Evolutionary conservation across 495 filamentous ascomycete genomes (phyloP).

Genomic region (Ramalina intermedia): DNA sequence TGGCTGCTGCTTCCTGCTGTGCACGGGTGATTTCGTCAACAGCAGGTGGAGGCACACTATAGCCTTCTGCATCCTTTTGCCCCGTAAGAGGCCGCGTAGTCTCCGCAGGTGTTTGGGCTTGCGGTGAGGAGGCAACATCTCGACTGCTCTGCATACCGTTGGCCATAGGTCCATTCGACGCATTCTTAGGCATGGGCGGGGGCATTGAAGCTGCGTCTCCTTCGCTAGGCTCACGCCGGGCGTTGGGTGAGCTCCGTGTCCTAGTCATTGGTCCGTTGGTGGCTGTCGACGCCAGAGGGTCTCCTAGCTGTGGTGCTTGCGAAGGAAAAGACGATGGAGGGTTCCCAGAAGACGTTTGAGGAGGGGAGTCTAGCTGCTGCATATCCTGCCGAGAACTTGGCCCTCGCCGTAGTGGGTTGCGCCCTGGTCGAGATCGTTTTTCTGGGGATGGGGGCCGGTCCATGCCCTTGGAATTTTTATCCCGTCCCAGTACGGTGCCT

Average conservation of each 20-base stretch:
- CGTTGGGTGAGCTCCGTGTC: constrained; percentile 9
- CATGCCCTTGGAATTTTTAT: constrained; percentile 21
- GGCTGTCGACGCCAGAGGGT: not conserved
- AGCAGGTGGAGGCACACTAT: constrained; percentile 49
- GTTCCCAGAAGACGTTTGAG: constrained; percentile 11
- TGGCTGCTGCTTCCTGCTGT: constrained; percentile 57
- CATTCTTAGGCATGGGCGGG: constrained; percentile 16
- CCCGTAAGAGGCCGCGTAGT: constrained; percentile 18
- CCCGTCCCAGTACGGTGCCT: constrained; percentile 63
- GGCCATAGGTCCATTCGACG: constrained; percentile 17
- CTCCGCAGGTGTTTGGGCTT: constrained; percentile 16
- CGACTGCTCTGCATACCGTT: constrained; percentile 14
- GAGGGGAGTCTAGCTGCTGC: constrained; percentile 20
- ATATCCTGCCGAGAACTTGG: constrained; percentile 14
- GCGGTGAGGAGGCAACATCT: constrained; percentile 16
- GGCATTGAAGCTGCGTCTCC: constrained; percentile 14
- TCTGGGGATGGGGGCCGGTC: constrained; percentile 31
- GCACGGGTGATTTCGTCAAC: constrained; percentile 76
- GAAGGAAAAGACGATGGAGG: constrained; percentile 6
- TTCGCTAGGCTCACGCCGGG: constrained; percentile 12
- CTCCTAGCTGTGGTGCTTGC: not conserved
- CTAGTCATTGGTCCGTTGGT: constrained; percentile 1
- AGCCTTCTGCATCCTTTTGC: constrained; percentile 45
- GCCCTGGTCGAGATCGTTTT: constrained; percentile 22
- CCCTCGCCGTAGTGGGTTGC: constrained; percentile 17